Percentiles rank a stretch among this genome's conserved stretches.
phyloP scores from a whole-genome alignment of 2,329 filamentous ascomycete genomes.

The Neopestalotiopsis sp. region DNA sequence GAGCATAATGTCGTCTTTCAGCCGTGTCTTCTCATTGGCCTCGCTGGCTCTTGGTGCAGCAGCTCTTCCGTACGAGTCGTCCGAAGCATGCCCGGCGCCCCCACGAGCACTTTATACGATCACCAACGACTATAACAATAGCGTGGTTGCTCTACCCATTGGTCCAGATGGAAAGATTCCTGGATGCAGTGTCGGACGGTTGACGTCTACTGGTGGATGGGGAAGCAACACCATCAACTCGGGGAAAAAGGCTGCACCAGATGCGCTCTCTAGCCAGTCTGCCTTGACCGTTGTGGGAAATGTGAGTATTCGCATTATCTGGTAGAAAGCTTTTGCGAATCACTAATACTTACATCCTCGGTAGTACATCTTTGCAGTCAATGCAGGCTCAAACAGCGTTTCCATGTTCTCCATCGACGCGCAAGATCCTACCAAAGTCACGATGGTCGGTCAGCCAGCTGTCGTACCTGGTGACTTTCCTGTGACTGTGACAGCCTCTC shows the following conservation, averaged over 20 bases:
- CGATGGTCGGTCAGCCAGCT: constrained; percentile 46
- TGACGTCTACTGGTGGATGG: constrained; percentile 49
- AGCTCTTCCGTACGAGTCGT: neutral
- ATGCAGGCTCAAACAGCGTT: constrained; percentile 57
- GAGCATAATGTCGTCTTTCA: neutral
- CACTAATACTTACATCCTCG: neutral
- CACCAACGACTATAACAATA: constrained; percentile 56
- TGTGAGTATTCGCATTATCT: constrained; percentile 40
- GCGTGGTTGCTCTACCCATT: constrained; percentile 55
- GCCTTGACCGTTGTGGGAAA: constrained; percentile 53
- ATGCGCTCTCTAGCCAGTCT: constrained; percentile 57
- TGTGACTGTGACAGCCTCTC: constrained; percentile 54
- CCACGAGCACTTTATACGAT: constrained; percentile 60
- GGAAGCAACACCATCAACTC: constrained; percentile 17
- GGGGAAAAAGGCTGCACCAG: constrained; percentile 49
- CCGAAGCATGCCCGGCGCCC: constrained; percentile 12
- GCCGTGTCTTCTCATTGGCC: neutral
- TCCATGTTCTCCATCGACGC: constrained; percentile 52
- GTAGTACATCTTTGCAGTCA: constrained; percentile 60
- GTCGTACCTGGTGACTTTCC: constrained; percentile 56
- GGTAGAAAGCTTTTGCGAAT: neutral
- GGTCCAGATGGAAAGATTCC: constrained; percentile 50
- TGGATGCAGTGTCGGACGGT: constrained; percentile 36
- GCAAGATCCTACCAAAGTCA: constrained; percentile 48
- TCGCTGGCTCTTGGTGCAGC: neutral